Percentiles rank a stretch among this genome's conserved stretches.
phyloP scores from a whole-genome alignment of 306 rosid genomes.

The Medicago arabica region DNA sequence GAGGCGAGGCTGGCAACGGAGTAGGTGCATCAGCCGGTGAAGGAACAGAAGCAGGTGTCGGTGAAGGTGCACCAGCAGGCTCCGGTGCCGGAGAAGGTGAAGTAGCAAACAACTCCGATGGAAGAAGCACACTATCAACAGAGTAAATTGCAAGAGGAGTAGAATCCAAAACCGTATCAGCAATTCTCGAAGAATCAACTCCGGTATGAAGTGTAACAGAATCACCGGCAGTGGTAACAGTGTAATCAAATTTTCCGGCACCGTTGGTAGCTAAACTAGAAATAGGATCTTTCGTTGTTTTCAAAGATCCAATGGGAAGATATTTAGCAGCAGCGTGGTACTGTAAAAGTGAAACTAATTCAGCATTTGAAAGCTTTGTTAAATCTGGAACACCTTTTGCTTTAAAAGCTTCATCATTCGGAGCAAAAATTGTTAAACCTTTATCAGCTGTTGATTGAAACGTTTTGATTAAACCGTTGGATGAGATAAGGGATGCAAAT shows the following conservation, averaged over 20 bases:
- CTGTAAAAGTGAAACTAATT: conserved; percentile 68
- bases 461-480: conserved; percentile 77
- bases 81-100: conserved; percentile 75
- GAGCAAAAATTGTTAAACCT: conserved; percentile 87
- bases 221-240: conserved; percentile 65
- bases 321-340: conserved; percentile 72
- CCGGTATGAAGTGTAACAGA: conserved; percentile 84
- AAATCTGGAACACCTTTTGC: conserved; percentile 79
- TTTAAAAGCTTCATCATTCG: conserved; percentile 87
- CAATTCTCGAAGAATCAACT: conserved; percentile 70
- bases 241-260: conserved; percentile 74
- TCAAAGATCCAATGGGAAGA: conserved; percentile 74
- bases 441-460: conserved; percentile 60
- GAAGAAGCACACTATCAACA: conserved; percentile 78
- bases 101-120: conserved; percentile 64
- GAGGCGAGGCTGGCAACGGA: conserved; percentile 71
- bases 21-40: conserved; percentile 60
- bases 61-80: conserved; percentile 58
- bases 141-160: conserved; percentile 72
- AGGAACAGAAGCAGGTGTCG: conserved; percentile 60
- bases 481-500: conserved; percentile 57
- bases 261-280: conserved; percentile 73
- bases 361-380: conserved; percentile 82
- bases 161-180: conserved; percentile 74
- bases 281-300: conserved; percentile 62